Percentiles rank a stretch among this genome's conserved stretches.
Evolutionary conservation across 441 rosid genomes (phyloP).

Genomic region (Gossypium armourianum): DNA sequence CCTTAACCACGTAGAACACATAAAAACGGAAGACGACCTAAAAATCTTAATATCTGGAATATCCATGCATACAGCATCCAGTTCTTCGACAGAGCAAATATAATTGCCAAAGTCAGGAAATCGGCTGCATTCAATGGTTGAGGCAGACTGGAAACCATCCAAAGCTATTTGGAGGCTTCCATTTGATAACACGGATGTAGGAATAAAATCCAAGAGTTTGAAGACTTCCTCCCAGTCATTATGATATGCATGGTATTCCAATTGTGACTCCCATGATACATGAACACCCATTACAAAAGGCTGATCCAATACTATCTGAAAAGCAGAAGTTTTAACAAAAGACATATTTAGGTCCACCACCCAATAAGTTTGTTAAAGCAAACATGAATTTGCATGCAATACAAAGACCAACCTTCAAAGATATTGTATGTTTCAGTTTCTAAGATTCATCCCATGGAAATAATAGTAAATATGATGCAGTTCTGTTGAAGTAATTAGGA

Average conservation of each 20-base stretch:
- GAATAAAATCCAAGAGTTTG: slow-evolving; percentile 67
- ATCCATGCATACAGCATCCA: slow-evolving; percentile 71
- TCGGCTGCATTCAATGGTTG: slow-evolving; percentile 37
- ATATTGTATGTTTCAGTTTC: background rate
- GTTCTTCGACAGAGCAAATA: slow-evolving; percentile 62
- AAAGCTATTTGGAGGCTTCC: slow-evolving; percentile 73
- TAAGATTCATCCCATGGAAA: background rate
- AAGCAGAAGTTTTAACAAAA: slow-evolving; percentile 14
- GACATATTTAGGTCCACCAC: background rate
- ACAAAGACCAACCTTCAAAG: slow-evolving; percentile 7
- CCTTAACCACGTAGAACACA: slow-evolving; percentile 66
- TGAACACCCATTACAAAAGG: slow-evolving; percentile 93
- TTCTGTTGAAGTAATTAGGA: background rate
- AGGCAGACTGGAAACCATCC: slow-evolving; percentile 46
- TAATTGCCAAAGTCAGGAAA: slow-evolving; percentile 35
- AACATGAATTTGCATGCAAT: background rate
- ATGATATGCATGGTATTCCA: slow-evolving; percentile 76
- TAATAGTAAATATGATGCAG: background rate
- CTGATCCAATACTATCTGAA: slow-evolving; percentile 92
- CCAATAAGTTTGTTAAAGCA: slow-evolving; percentile 5
- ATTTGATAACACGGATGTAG: slow-evolving; percentile 51
- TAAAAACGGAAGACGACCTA: slow-evolving; percentile 41
- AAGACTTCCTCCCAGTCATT: slow-evolving; percentile 90
- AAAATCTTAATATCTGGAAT: slow-evolving; percentile 72
- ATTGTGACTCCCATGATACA: slow-evolving; percentile 85